These are phyloP conservation scores for Ustilago bromivora DNA, from an alignment of 1,284 basidiomycete genomes.

Conservation along the genomic window DNA sequence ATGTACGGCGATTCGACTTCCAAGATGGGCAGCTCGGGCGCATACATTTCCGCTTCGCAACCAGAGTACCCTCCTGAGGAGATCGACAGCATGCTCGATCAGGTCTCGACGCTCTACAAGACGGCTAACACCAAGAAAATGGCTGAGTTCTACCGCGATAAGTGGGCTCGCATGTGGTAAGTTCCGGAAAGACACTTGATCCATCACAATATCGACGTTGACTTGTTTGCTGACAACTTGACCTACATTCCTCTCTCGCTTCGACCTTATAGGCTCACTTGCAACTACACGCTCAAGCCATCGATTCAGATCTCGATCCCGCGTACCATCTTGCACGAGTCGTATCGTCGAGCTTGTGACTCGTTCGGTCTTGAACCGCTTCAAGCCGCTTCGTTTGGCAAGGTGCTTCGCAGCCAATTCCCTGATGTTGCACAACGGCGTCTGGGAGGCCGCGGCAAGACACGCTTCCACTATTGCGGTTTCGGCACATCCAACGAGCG, in stretches of 20 bases:
- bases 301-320: slow-evolving; percentile 58
- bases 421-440: slow-evolving; percentile 50
- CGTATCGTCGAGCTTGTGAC: slow-evolving; percentile 52
- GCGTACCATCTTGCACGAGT: slow-evolving; percentile 53
- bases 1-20: slow-evolving; percentile 25
- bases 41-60: slow-evolving; percentile 23
- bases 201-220: background rate
- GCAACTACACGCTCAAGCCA: slow-evolving; percentile 54
- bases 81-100: slow-evolving; percentile 47
- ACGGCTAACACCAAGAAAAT: slow-evolving; percentile 55
- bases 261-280: slow-evolving; percentile 28
- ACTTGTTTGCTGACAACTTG: background rate
- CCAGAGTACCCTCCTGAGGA: slow-evolving; percentile 43
- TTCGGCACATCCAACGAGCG: slow-evolving; percentile 54
- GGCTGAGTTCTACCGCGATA: slow-evolving; percentile 56
- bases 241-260: background rate
- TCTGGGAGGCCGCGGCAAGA: slow-evolving; percentile 50
- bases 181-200: slow-evolving; percentile 1
- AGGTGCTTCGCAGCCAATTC: slow-evolving; percentile 53
- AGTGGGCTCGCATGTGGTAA: slow-evolving; percentile 55
- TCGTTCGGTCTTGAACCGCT: slow-evolving; percentile 47
- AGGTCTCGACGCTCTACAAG: slow-evolving; percentile 51
- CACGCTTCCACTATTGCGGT: slow-evolving; percentile 57
- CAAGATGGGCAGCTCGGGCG: slow-evolving; percentile 20
- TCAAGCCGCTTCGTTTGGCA: slow-evolving; percentile 54